Evolutionary conservation across 208 protist species (phyloP).

Genomic region (Trypanosomatidae sp.): DNA sequence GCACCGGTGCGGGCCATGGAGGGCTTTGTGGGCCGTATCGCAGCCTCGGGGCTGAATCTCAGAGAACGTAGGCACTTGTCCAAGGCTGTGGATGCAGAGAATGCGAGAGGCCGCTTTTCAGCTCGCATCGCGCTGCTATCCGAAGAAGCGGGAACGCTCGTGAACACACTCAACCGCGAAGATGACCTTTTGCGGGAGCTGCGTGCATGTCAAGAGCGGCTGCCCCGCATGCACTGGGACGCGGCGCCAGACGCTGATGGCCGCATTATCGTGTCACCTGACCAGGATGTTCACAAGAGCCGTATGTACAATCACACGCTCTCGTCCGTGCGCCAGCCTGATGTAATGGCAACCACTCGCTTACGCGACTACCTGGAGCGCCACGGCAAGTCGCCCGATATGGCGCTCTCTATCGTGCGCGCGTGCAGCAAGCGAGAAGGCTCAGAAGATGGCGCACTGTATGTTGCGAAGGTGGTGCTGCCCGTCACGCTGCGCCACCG

Average conservation of each 20-base stretch:
- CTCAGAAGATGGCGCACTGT: slow-evolving; percentile 14
- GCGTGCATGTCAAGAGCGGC: slow-evolving; percentile 16
- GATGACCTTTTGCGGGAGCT: slow-evolving; percentile 21
- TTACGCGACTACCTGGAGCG: slow-evolving; percentile 88
- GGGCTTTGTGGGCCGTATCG: slow-evolving; percentile 22
- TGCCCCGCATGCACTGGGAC: slow-evolving; percentile 62
- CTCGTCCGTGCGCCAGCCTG: slow-evolving; percentile 59
- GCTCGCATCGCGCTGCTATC: slow-evolving; percentile 1
- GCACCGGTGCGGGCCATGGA: slow-evolving; percentile 28
- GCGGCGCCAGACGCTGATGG: slow-evolving; percentile 55
- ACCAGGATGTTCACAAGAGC: slow-evolving; percentile 15
- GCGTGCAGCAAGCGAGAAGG: neutral
- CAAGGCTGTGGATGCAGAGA: neutral
- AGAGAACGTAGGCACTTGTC: neutral
- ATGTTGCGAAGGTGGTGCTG: slow-evolving; percentile 33
- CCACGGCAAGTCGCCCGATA: slow-evolving; percentile 67
- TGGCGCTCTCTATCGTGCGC: slow-evolving; percentile 6
- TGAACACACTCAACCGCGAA: slow-evolving; percentile 8
- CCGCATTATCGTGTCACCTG: slow-evolving; percentile 72
- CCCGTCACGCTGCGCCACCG: slow-evolving; percentile 26
- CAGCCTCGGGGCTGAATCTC: slow-evolving; percentile 4
- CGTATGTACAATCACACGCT: slow-evolving; percentile 84
- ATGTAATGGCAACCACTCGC: slow-evolving; percentile 43
- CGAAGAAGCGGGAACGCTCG: neutral
- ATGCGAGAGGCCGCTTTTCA: neutral